Evolutionary conservation across 1,284 basidiomycete species (phyloP).

Genomic region (Limonomyces culmigenus): DNA sequence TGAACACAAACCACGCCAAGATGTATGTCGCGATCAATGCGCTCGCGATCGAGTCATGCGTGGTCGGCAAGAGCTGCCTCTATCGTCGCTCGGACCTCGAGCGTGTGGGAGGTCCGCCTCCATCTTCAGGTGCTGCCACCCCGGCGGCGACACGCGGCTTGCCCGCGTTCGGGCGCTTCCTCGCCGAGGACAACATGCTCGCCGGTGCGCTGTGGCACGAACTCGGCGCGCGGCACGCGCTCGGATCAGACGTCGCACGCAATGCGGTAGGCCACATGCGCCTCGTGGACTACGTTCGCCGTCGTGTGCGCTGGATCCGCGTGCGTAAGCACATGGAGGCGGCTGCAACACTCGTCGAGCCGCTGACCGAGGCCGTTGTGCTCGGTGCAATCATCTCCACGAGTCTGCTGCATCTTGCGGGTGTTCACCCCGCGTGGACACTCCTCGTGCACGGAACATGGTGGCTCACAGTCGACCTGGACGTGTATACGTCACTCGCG

Average conservation of each 20-base stretch:
- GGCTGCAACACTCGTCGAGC: constrained; percentile 71
- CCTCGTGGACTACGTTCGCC: constrained; percentile 64
- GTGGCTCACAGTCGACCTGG: constrained; percentile 57
- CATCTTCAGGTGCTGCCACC: constrained; percentile 11
- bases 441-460: constrained; percentile 34
- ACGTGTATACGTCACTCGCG: constrained; percentile 56
- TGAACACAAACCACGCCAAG: constrained; percentile 96
- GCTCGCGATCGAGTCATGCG: constrained; percentile 81
- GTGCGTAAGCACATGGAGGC: constrained; percentile 87
- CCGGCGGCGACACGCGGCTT: constrained; percentile 35
- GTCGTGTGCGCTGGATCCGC: constrained; percentile 86
- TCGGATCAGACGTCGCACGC: constrained; percentile 76
- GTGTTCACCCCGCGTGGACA: constrained; percentile 32
- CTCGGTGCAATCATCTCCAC: constrained; percentile 46
- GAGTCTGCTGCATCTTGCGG: constrained; percentile 36
- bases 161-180: constrained; percentile 65
- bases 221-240: constrained; percentile 67
- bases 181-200: constrained; percentile 96
- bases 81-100: constrained; percentile 85
- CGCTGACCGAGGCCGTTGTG: constrained; percentile 75
- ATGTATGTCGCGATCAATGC: constrained; percentile 97
- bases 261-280: constrained; percentile 83
- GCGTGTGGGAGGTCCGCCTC: constrained; percentile 37
- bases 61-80: constrained; percentile 93
- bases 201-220: constrained; percentile 83